A percentile compares a stretch with the other conserved stretches of the same genome.
Conservation (phyloP, 1,284 basidiomycete species). For the Prillingera fragicola region DNA sequence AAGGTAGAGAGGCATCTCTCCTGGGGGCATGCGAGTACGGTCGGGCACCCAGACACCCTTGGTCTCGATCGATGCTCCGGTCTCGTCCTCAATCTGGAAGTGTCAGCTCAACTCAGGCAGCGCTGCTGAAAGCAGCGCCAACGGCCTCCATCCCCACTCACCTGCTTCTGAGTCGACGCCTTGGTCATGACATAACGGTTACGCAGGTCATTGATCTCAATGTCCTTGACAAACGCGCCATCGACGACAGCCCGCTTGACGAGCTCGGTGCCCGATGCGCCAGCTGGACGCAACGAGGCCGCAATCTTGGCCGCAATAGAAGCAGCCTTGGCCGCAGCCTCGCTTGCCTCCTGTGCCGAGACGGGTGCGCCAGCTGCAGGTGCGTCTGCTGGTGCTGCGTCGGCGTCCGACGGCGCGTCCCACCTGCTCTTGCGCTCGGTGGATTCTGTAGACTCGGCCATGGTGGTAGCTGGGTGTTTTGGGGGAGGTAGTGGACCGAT, state of each 20-base stretch:
- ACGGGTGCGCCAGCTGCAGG: constrained; percentile 25
- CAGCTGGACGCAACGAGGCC: constrained; percentile 58
- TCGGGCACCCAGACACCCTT: constrained; percentile 94
- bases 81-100: constrained; percentile 74
- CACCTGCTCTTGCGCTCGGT: constrained; percentile 18
- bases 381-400: constrained; percentile 1
- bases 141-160: constrained; percentile 54
- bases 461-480: neutral
- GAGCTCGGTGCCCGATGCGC: constrained; percentile 48
- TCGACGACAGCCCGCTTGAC: constrained; percentile 65
- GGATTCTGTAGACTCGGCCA: constrained; percentile 9
- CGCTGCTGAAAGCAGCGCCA: neutral
- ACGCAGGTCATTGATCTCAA: constrained; percentile 95
- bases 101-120: neutral
- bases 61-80: constrained; percentile 81
- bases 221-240: constrained; percentile 79
- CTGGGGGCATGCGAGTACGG: constrained; percentile 77
- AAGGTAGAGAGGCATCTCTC: constrained; percentile 88
- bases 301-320: constrained; percentile 84
- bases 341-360: constrained; percentile 52
- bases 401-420: constrained; percentile 9
- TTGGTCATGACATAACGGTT: constrained; percentile 95
- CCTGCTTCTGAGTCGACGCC: constrained; percentile 84
- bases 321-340: constrained; percentile 61
- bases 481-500: too few relatives aligned